phyloP scores from a whole-genome alignment of 805 yeast species.

The Starmerella kuoi region DNA sequence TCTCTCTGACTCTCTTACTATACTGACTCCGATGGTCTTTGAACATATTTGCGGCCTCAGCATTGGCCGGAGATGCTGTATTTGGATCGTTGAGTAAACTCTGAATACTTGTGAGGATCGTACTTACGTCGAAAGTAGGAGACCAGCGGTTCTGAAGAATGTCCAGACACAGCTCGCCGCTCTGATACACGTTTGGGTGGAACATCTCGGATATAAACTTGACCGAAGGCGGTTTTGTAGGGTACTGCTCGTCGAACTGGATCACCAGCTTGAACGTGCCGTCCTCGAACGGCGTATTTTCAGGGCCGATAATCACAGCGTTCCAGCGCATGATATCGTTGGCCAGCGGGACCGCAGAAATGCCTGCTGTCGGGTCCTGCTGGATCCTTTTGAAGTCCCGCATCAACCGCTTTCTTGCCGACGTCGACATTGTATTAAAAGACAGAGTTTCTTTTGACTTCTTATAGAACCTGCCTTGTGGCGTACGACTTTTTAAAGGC shows the following conservation, averaged over 20 bases:
- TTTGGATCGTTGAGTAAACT: constrained; percentile 84
- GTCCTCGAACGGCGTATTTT: constrained; percentile 95
- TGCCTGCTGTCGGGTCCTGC: constrained; percentile 96
- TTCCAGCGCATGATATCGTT: constrained; percentile 98
- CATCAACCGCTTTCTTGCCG: constrained; percentile 98
- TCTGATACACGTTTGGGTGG: constrained; percentile 93
- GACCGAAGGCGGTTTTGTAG: constrained; percentile 91
- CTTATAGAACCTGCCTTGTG: no score
- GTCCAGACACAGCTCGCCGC: constrained; percentile 91
- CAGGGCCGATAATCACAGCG: constrained; percentile 95
- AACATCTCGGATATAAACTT: constrained; percentile 89
- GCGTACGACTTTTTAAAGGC: no score
- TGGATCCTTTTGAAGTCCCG: constrained; percentile 98
- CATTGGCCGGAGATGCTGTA: constrained; percentile 93
- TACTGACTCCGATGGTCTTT: constrained; percentile 92
- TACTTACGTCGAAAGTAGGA: constrained; percentile 94
- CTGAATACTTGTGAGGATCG: constrained; percentile 86
- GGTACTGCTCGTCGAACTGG: constrained; percentile 93
- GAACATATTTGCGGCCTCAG: constrained; percentile 90
- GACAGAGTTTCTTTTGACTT: no score
- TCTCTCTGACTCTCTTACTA: constrained; percentile 78
- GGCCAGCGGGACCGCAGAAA: constrained; percentile 91
- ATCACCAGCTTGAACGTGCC: constrained; percentile 82
- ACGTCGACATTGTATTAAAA: constrained; percentile 94
- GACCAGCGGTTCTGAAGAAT: constrained; percentile 96